phyloP scores from a whole-genome alignment of 2,329 filamentous ascomycete genomes.

The Nemania bipapillata region DNA sequence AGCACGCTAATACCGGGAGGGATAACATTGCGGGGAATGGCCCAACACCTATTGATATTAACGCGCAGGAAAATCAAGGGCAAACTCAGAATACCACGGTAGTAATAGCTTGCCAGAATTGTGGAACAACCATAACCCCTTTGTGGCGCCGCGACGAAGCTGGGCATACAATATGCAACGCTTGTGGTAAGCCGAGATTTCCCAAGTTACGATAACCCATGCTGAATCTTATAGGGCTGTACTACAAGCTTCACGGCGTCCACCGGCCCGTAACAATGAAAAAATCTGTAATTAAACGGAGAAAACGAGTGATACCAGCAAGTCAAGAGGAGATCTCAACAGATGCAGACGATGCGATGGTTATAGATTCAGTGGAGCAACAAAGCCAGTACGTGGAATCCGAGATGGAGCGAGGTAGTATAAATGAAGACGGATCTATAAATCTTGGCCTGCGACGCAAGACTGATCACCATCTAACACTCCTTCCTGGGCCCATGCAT shows the following conservation, averaged over 20 bases:
- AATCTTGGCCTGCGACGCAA: constrained; percentile 68
- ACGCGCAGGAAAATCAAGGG: constrained; percentile 56
- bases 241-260: constrained; percentile 94
- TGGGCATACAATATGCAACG: constrained; percentile 97
- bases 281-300: constrained; percentile 93
- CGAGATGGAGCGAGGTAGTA: constrained; percentile 64
- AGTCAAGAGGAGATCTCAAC: constrained; percentile 59
- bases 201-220: background rate
- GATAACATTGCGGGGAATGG: constrained; percentile 49
- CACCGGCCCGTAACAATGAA: constrained; percentile 98
- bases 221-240: constrained; percentile 72
- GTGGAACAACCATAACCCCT: constrained; percentile 93
- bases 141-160: constrained; percentile 94
- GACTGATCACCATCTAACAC: constrained; percentile 58
- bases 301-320: constrained; percentile 92
- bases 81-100: constrained; percentile 66
- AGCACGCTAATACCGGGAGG: constrained; percentile 48
- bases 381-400: constrained; percentile 53
- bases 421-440: constrained; percentile 72
- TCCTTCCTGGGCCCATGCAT: constrained; percentile 60
- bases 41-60: constrained; percentile 61
- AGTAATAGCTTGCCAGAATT: constrained; percentile 95
- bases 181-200: constrained; percentile 77
- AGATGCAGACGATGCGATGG: constrained; percentile 56
- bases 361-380: constrained; percentile 62